These are phyloP conservation scores for Licmophora abbreviata DNA, from an alignment of 108 stramenopile genomes.

Conservation along the genomic window DNA sequence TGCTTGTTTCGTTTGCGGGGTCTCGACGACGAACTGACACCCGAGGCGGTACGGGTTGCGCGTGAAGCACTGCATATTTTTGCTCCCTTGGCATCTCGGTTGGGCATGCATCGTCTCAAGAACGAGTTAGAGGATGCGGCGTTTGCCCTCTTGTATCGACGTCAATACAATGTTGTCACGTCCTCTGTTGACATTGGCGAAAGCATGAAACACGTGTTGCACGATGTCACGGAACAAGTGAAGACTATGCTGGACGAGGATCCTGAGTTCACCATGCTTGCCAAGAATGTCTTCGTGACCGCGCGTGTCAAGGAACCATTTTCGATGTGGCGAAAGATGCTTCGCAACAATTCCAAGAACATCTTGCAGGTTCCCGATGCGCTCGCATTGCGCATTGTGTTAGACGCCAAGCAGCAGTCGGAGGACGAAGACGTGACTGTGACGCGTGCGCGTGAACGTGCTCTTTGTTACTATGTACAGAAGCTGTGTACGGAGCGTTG, in stretches of 20 bases:
- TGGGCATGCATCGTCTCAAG: slow-evolving; percentile 83
- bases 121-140: slow-evolving; percentile 82
- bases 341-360: slow-evolving; percentile 41
- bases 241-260: slow-evolving; percentile 50
- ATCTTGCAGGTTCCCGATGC: slow-evolving; percentile 75
- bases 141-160: slow-evolving; percentile 61
- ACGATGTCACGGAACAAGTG: slow-evolving; percentile 45
- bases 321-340: slow-evolving; percentile 79
- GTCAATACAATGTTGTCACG: slow-evolving; percentile 48
- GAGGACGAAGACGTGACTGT: slow-evolving; percentile 45
- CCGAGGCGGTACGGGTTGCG: slow-evolving; percentile 34
- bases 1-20: slow-evolving; percentile 65
- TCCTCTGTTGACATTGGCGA: slow-evolving; percentile 34
- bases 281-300: slow-evolving; percentile 47
- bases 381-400: slow-evolving; percentile 65
- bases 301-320: slow-evolving; percentile 79
- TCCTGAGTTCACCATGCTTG: slow-evolving; percentile 38
- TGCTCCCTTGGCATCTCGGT: slow-evolving; percentile 68
- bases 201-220: slow-evolving; percentile 47
- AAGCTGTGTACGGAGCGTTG: slow-evolving; percentile 40
- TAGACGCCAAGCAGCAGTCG: slow-evolving; percentile 45
- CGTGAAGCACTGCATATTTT: slow-evolving; percentile 78
- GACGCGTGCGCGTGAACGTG: slow-evolving; percentile 54
- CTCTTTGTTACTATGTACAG: slow-evolving; percentile 73
- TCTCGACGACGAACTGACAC: slow-evolving; percentile 16